A percentile compares a stretch with the other conserved stretches of the same genome.
These are phyloP conservation scores for Pythium volutum DNA, from an alignment of 352 stramenopile species.

Conservation along the genomic window DNA sequence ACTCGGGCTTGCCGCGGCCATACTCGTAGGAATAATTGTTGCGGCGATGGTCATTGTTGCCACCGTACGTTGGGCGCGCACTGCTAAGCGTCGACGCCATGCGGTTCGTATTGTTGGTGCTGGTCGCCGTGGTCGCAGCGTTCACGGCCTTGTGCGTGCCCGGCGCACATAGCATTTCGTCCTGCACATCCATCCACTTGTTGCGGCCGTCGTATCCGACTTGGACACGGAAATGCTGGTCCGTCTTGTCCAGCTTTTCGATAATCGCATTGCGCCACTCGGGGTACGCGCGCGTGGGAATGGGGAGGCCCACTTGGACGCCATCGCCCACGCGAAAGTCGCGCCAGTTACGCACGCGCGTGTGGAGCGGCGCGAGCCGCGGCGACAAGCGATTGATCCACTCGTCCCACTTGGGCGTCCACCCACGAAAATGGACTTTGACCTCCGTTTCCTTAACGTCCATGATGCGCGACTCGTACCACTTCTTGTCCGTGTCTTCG, in stretches of 20 bases:
- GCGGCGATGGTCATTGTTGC: conserved; percentile 19
- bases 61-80: conserved; percentile 23
- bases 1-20: conserved; percentile 48
- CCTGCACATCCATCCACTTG: conserved; percentile 54
- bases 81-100: conserved; percentile 1
- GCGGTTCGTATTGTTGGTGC: too few relatives aligned
- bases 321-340: conserved; percentile 52
- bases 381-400: conserved; percentile 90
- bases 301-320: conserved; percentile 43
- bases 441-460: conserved; percentile 32
- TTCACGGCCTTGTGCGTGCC: conserved; percentile 62
- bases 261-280: conserved; percentile 63
- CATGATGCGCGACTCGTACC: conserved; percentile 68
- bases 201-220: conserved; percentile 44
- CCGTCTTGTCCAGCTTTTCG: conserved; percentile 28
- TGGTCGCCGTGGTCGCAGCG: conserved; percentile 7
- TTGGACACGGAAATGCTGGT: conserved; percentile 34
- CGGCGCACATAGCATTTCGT: conserved; percentile 57
- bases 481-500: conserved; percentile 73
- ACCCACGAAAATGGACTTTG: conserved; percentile 96
- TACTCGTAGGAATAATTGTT: conserved; percentile 43
- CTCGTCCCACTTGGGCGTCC: conserved; percentile 97
- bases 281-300: conserved; percentile 38
- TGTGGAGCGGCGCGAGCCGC: conserved; percentile 90
- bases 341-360: conserved; percentile 71